Evolutionary conservation across 192 early-diverging fungal genomes (phyloP).

Genomic region (Coemansia sp.): DNA sequence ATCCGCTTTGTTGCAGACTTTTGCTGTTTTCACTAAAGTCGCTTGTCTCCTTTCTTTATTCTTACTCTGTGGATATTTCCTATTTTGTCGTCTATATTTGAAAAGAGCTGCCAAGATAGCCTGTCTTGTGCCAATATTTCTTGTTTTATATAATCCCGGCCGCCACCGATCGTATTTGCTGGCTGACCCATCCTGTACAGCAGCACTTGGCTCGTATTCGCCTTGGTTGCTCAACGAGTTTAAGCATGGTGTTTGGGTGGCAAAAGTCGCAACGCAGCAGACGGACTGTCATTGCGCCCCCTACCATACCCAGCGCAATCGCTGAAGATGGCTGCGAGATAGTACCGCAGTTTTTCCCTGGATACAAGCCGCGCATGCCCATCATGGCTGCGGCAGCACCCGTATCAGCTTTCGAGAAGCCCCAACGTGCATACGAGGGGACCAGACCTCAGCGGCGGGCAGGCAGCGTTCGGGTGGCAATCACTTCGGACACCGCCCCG

Average conservation of each 20-base stretch:
- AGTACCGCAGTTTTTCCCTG: constrained; percentile 47
- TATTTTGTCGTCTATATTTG: neutral
- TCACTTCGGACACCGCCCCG: neutral
- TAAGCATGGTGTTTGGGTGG: constrained; percentile 43
- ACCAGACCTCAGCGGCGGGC: constrained; percentile 27
- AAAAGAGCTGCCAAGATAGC: neutral
- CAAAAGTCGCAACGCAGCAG: constrained; percentile 11
- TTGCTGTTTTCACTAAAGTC: neutral
- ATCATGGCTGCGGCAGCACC: neutral
- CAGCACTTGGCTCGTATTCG: neutral
- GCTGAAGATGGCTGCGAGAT: constrained; percentile 41
- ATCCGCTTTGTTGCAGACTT: neutral
- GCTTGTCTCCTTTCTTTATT: neutral
- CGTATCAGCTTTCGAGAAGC: neutral
- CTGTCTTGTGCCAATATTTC: neutral
- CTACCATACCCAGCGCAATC: constrained; percentile 12
- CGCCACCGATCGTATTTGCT: neutral
- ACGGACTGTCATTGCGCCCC: neutral
- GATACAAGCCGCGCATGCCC: constrained; percentile 18
- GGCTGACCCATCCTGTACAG: neutral
- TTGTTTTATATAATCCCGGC: neutral
- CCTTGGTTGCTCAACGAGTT: neutral
- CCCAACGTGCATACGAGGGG: neutral
- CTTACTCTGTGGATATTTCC: neutral
- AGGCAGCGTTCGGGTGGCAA: constrained; percentile 11